These are phyloP conservation scores for Trebouxiophyceae sp. DNA, from an alignment of 163 green algal species.

Conservation along the genomic window DNA sequence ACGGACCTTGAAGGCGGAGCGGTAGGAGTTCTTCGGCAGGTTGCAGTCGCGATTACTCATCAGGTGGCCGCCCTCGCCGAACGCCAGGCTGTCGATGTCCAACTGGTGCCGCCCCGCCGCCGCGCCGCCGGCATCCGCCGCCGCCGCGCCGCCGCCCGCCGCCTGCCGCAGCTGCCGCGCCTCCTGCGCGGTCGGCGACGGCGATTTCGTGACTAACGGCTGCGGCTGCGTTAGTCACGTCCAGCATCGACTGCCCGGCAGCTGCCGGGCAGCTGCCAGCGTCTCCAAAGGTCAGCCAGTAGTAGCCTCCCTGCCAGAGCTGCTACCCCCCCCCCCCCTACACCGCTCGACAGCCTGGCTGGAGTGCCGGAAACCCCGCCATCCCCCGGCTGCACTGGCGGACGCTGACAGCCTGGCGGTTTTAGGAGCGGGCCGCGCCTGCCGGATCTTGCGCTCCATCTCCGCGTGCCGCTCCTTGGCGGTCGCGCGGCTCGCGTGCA, in stretches of 20 bases:
- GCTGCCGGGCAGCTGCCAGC: no score
- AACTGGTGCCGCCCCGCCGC: slow-evolving; percentile 46
- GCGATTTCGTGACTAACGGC: no score
- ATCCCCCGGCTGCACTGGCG: no score
- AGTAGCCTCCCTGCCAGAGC: no score
- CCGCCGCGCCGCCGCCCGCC: slow-evolving; percentile 6
- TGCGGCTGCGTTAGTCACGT: no score
- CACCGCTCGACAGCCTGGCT: no score
- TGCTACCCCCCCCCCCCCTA: no score
- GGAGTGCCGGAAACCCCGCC: no score
- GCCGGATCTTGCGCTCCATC: slow-evolving; percentile 80
- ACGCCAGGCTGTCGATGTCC: slow-evolving; percentile 80
- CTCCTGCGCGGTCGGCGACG: no score
- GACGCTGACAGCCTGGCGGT: no score
- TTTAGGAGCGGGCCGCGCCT: slow-evolving; percentile 25
- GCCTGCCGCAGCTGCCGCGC: slow-evolving; percentile 63
- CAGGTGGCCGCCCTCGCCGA: slow-evolving; percentile 71
- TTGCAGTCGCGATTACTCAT: slow-evolving; percentile 84
- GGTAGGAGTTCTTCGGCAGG: slow-evolving; percentile 77
- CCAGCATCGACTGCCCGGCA: no score
- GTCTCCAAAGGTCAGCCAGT: no score
- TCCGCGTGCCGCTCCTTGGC: slow-evolving; percentile 82
- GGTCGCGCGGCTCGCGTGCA: slow-evolving; percentile 74
- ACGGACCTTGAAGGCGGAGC: slow-evolving; percentile 73
- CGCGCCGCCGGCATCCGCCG: slow-evolving; percentile 15